A percentile compares a stretch with the other conserved stretches of the same genome.
These are phyloP conservation scores for Polygonum maritimum DNA, from an alignment of 148 eudicot species.

Conservation along the genomic window DNA sequence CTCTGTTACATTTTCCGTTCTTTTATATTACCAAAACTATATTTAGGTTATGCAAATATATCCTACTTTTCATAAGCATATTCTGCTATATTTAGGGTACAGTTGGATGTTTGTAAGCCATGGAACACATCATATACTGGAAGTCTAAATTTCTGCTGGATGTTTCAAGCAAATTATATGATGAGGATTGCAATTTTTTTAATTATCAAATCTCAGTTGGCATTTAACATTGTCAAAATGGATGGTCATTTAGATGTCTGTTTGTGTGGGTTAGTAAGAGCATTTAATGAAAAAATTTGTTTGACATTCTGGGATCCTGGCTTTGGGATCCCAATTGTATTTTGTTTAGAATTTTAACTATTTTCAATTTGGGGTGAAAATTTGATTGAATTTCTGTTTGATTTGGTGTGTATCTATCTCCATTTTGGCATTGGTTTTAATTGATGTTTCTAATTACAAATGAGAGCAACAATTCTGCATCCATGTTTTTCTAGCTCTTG, in stretches of 20 bases:
- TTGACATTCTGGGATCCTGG: background rate
- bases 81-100: no score
- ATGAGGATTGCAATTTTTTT: background rate
- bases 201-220: background rate
- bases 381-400: background rate
- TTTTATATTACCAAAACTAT: background rate
- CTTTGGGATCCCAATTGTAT: background rate
- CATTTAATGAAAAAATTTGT: background rate
- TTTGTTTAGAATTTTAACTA: background rate
- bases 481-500: background rate
- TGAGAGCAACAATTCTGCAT: background rate
- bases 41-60: background rate
- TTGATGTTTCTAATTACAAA: background rate
- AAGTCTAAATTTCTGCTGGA: background rate
- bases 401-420: background rate
- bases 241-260: background rate
- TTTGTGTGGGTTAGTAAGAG: background rate
- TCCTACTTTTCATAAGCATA: background rate
- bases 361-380: no score
- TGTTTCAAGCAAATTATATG: background rate
- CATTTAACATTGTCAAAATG: background rate
- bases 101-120: background rate
- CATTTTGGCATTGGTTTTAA: background rate
- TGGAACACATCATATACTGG: background rate
- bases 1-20: background rate